Base-by-base conservation (phyloP, 2,329 filamentous ascomycete genomes). In the Nothophaeocryptopus gaeumannii region DNA sequence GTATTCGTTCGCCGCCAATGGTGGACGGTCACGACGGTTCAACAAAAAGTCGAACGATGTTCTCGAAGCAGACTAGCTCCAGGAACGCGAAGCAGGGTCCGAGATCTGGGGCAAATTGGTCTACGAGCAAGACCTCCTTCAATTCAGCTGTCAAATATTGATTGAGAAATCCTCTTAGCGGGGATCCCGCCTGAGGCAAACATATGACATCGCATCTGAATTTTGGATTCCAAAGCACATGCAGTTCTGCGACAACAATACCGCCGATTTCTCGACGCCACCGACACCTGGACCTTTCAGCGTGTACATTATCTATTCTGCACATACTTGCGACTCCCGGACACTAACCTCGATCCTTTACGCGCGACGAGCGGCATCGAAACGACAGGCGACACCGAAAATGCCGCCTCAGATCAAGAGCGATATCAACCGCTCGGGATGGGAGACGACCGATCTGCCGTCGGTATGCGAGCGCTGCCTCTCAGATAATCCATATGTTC, bases 341-440 rank as follows among this genome's bases (percentile, higher is more conserved):
- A 40, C 5, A 9, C 3, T 14, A 31, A 12, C 41, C 20, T 7
- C 14, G 13, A 29, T 2, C 9, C 8, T 8, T 35, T 35, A 5
- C 14, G 12, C 12, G 13, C n/a, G 9, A 34, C 34, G 13, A 13
- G n/a, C 26, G 11, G 13, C 37, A 31, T 16, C 15, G 31, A 16
- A n/a, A 15, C 15, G 31, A 39, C 44, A 26, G 32, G 44, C 36
- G 11, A 30, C 13, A 26, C 14, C 12, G 45, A 65, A 37, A 49
- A 92, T 95, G 84, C 87, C 88, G 49, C 87, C 90, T 10, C 90
- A 96, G 70, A 96, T 96, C 69, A 96, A 97, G 72, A 88, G 95
- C 69, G 91, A 96, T 68, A 80, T 96, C 39, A 96, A 97, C 74
- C 83, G 93, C 46, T 93, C 90, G 13, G 93, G 93, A 52, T 96